Evolutionary conservation across 106 monocot genomes (phyloP), one percentile per base, ranked within the genome.

Genomic region (Phalaenopsis aphrodite): DNA sequence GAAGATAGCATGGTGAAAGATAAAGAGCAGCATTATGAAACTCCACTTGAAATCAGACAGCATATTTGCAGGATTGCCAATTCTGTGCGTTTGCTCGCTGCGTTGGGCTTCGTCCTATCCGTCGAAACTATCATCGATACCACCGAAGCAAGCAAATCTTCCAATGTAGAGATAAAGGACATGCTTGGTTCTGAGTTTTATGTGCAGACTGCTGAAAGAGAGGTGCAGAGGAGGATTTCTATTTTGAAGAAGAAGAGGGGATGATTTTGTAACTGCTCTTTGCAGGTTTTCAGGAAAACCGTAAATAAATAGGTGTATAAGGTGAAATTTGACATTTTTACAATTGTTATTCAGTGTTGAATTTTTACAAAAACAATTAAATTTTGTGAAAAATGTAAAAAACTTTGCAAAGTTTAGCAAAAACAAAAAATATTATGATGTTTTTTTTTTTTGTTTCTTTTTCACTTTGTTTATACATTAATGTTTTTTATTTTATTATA

Each of bases 11-110:
- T 2, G n/a, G 10, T 61, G 10, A 66, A 75, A 52, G 52, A 75
- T 45, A 71, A 78, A 61, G 83, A 84, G 48, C 55, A 68, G 81
- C 65, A 12, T 23, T 81, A 64, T 41, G 30, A 30, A 30, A 90
- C 86, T 23, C 84, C 88, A 9, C 52, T 93, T 56, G 91, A 87
- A 77, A 87, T 82, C 8, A 87, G 99, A 79, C 89, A 80, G 64
- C 42, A 91, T 48, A 87, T 95, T 76, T 99, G 98, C 72, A 85
- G 92, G 72, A 87, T 99, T 75, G 93, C 99, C 52, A 99, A 99
- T 90, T 88, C 92, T 14, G 78, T 94, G 14, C 90, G 94, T 17
- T 79, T 94, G 55, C 80, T 98, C 2, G 86, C 94, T 9, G 80
- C 83, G 38, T 46, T 94, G 69, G 97, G 97, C n/a, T 98, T 98